Evolutionary conservation across 805 yeast species (phyloP).

Genomic region (Myxozyma neotropica): DNA sequence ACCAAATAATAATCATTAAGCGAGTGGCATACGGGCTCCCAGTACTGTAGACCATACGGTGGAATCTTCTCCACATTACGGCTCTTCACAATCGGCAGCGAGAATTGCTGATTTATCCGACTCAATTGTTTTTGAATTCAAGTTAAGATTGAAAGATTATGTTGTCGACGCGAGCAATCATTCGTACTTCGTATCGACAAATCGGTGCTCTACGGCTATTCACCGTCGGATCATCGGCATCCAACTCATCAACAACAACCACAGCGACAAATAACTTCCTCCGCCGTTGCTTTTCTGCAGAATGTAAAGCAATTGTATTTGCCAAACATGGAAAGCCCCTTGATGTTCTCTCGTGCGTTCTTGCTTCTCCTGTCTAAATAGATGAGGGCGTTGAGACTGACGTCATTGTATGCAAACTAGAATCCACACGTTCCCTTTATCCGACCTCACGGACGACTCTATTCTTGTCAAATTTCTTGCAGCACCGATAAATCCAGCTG

Average conservation of each 20-base stretch:
- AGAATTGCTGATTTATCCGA: no score
- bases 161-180: background rate
- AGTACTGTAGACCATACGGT: no score
- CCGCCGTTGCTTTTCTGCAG: conserved; percentile 36
- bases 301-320: conserved; percentile 67
- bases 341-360: conserved; percentile 40
- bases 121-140: no score
- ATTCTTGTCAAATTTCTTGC: conserved; percentile 72
- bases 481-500: conserved; percentile 88
- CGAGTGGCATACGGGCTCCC: background rate
- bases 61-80: no score
- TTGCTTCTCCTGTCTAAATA: background rate
- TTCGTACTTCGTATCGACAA: background rate
- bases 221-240: background rate
- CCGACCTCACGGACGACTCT: conserved; percentile 43
- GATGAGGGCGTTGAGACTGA: background rate
- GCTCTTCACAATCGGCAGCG: no score
- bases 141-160: no score
- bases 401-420: conserved; percentile 11
- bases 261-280: background rate
- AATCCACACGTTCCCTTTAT: conserved; percentile 45
- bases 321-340: conserved; percentile 61
- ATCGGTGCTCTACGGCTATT: background rate
- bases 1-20: background rate
- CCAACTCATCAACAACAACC: background rate